phyloP scores from a whole-genome alignment of 768 basidiomycete species.

The Mycena epipterygia region DNA sequence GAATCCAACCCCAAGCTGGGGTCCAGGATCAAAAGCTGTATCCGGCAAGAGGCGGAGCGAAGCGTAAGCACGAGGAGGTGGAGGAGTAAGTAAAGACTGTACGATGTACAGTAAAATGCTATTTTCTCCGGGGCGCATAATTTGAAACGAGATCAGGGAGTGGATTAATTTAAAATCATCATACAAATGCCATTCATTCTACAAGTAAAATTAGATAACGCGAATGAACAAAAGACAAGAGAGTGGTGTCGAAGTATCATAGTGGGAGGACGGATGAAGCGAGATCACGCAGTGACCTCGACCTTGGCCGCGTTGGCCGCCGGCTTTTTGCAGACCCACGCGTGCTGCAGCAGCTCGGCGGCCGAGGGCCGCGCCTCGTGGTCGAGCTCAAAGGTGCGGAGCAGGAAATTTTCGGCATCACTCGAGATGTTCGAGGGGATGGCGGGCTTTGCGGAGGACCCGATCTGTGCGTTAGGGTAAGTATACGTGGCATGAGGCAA shows the following conservation, averaged over 20 bases:
- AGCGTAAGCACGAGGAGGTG: constrained; percentile 55
- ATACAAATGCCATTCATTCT: constrained; percentile 33
- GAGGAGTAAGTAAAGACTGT: constrained; percentile 32
- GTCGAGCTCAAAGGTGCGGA: constrained; percentile 88
- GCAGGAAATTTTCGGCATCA: constrained; percentile 90
- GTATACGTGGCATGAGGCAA: constrained; percentile 7
- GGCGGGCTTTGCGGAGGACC: constrained; percentile 87
- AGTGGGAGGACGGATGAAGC: not conserved
- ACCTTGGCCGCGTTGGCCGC: constrained; percentile 15
- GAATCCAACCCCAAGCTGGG: constrained; percentile 95
- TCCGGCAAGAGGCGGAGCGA: constrained; percentile 49
- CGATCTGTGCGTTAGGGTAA: constrained; percentile 72
- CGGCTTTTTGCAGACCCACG: constrained; percentile 70
- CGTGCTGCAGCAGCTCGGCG: constrained; percentile 77
- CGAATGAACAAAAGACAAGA: constrained; percentile 27
- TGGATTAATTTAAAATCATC: constrained; percentile 24
- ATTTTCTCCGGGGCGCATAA: too few relatives aligned
- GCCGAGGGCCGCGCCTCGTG: constrained; percentile 87
- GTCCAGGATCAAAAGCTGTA: constrained; percentile 79
- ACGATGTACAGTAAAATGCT: too few relatives aligned
- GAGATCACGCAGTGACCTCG: constrained; percentile 27
- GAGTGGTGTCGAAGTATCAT: not conserved
- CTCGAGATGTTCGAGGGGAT: constrained; percentile 93
- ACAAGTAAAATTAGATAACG: constrained; percentile 32
- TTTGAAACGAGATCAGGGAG: not conserved